Evolutionary conservation across 2,329 filamentous ascomycete species (phyloP).

Genomic region (Gliomastix tumulicola): DNA sequence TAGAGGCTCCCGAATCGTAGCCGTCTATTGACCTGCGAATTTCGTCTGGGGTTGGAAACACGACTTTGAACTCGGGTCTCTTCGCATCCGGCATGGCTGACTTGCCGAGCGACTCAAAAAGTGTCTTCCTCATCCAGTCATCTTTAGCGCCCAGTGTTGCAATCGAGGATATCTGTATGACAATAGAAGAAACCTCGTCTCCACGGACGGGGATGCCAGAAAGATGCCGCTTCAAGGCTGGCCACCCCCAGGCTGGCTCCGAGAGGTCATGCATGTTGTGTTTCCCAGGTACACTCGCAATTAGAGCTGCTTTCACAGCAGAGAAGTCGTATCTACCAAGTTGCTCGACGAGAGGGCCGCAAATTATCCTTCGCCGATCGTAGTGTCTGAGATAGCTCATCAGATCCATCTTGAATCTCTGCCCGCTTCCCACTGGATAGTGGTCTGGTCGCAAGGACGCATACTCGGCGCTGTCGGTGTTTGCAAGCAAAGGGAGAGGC

Average conservation of each 20-base stretch:
- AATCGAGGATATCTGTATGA: slow-evolving; percentile 70
- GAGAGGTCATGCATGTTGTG: slow-evolving; percentile 41
- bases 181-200: too few relatives aligned
- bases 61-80: slow-evolving; percentile 54
- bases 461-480: neutral
- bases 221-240: slow-evolving; percentile 55
- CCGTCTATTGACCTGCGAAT: slow-evolving; percentile 72
- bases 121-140: slow-evolving; percentile 62
- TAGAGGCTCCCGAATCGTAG: slow-evolving; percentile 69
- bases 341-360: slow-evolving; percentile 45
- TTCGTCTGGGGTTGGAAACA: slow-evolving; percentile 77
- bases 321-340: slow-evolving; percentile 64
- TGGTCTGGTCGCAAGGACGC: slow-evolving; percentile 1
- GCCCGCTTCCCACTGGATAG: slow-evolving; percentile 46
- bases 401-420: slow-evolving; percentile 69
- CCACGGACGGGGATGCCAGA: slow-evolving; percentile 40
- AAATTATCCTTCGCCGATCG: slow-evolving; percentile 47
- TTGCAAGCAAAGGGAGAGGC: slow-evolving; percentile 41
- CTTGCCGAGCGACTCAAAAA: slow-evolving; percentile 44
- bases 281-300: slow-evolving; percentile 72
- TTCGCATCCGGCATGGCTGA: slow-evolving; percentile 7
- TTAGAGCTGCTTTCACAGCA: slow-evolving; percentile 57
- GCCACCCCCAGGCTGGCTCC: slow-evolving; percentile 71
- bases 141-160: slow-evolving; percentile 67
- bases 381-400: slow-evolving; percentile 68